Conservation (phyloP, 768 basidiomycete species). For the Neoboletus magnificus region DNA sequence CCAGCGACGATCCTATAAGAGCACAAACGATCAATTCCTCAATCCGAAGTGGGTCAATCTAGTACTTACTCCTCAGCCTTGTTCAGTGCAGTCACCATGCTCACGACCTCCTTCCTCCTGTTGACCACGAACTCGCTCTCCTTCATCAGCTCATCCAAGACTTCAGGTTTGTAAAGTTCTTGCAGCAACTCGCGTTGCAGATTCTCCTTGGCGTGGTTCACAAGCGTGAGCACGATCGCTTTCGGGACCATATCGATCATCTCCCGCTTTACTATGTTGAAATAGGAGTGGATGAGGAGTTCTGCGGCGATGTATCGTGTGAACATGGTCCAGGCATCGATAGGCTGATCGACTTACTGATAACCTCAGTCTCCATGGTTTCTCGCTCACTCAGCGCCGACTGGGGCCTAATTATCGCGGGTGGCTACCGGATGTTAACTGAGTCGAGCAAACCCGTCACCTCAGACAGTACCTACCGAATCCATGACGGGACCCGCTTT, state of each 20-base stretch:
- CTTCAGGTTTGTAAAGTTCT: conserved; percentile 96
- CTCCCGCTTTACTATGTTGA: conserved; percentile 97
- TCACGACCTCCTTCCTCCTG: conserved; percentile 89
- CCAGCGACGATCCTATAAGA: conserved; percentile 57
- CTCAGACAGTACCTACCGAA: conserved; percentile 37
- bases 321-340: not conserved
- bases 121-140: conserved; percentile 88
- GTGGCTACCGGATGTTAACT: conserved; percentile 50
- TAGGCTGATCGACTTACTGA: conserved; percentile 65
- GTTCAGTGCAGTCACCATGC: conserved; percentile 91
- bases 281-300: conserved; percentile 93
- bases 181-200: conserved; percentile 92
- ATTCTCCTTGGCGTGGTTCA: conserved; percentile 90
- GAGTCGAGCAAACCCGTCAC: conserved; percentile 12
- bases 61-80: conserved; percentile 95
- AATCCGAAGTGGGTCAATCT: not conserved
- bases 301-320: conserved; percentile 45
- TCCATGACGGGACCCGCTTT: conserved; percentile 61
- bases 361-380: conserved; percentile 98
- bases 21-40: conserved; percentile 9
- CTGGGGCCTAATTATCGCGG: conserved; percentile 84
- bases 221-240: conserved; percentile 87
- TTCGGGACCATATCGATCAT: conserved; percentile 99
- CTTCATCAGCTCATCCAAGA: conserved; percentile 91
- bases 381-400: conserved; percentile 90